These are phyloP conservation scores for Fusarium sp. DNA, from an alignment of 2,329 filamentous ascomycete species.

Conservation along the genomic window DNA sequence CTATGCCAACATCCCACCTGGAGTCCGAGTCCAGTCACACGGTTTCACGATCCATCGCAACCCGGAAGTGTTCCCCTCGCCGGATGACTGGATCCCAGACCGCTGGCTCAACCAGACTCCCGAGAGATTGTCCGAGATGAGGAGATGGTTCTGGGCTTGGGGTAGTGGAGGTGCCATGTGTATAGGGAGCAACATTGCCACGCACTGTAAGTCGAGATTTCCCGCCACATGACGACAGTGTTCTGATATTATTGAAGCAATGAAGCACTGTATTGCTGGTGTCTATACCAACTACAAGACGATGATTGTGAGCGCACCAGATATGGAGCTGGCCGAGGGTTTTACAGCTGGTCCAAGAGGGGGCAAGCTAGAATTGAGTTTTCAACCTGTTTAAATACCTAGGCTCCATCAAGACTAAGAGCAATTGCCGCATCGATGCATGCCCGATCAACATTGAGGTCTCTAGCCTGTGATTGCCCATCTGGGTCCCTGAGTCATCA, in stretches of 20 bases:
- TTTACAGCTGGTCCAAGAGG: conserved; percentile 15
- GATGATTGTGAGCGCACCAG: neutral
- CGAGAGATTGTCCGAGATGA: neutral
- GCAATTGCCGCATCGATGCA: neutral
- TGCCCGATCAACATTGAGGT: neutral
- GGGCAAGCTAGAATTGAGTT: conserved; percentile 3
- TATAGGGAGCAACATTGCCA: conserved; percentile 15
- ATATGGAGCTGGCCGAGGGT: conserved; percentile 11
- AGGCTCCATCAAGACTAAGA: too few relatives aligned
- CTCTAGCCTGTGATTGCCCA: too few relatives aligned
- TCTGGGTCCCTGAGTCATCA: too few relatives aligned
- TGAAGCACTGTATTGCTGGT: conserved; percentile 15
- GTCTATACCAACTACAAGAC: conserved; percentile 17
- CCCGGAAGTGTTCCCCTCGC: conserved; percentile 5
- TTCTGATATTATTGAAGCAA: neutral
- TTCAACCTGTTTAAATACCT: neutral
- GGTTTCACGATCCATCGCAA: conserved; percentile 10
- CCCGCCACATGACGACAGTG: too few relatives aligned
- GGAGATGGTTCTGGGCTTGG: conserved; percentile 17
- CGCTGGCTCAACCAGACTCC: conserved; percentile 3
- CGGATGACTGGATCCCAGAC: neutral
- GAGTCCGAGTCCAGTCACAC: neutral
- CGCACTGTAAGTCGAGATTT: neutral
- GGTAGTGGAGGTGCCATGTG: conserved; percentile 12
- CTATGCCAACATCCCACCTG: conserved; percentile 1